phyloP scores from a whole-genome alignment of 116 monocot species.

The Iris pallida region DNA sequence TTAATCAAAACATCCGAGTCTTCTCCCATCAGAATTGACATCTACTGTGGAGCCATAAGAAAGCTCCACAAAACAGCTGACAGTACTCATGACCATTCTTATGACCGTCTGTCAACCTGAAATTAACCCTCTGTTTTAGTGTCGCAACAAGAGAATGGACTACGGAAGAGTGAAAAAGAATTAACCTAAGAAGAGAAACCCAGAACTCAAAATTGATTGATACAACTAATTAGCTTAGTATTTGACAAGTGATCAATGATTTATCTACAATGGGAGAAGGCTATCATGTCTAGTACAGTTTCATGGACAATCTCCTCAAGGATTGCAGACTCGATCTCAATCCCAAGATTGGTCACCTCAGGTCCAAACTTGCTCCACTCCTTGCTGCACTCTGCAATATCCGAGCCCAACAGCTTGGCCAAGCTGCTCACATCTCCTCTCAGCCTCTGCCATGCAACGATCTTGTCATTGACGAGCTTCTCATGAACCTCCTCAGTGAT shows the following conservation, averaged over 20 bases:
- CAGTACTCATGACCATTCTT: no score
- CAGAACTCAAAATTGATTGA: background rate
- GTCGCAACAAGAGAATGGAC: no score
- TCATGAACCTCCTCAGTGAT: background rate
- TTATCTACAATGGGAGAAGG: conserved; percentile 13
- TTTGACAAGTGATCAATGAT: conserved; percentile 2
- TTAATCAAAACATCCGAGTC: no score
- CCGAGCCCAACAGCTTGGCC: conserved; percentile 11
- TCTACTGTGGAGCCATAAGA: no score
- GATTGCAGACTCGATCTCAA: conserved; percentile 30
- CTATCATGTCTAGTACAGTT: conserved; percentile 24
- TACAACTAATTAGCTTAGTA: background rate
- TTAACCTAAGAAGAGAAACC: no score
- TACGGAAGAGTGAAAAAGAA: no score
- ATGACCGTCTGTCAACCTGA: no score
- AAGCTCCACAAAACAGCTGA: no score
- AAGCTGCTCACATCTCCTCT: conserved; percentile 17
- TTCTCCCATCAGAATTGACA: no score
- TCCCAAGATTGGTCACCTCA: conserved; percentile 21
- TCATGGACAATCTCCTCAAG: conserved; percentile 47
- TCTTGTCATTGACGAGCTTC: background rate
- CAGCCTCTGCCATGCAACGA: conserved; percentile 20
- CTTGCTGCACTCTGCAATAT: conserved; percentile 14
- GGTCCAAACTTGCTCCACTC: conserved; percentile 15
- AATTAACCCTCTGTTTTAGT: no score